Percentiles rank a stretch among this genome's conserved stretches.
These are phyloP conservation scores for Mycosarcoma mackinlayi DNA, from an alignment of 1,284 basidiomycete genomes.

Conservation along the genomic window DNA sequence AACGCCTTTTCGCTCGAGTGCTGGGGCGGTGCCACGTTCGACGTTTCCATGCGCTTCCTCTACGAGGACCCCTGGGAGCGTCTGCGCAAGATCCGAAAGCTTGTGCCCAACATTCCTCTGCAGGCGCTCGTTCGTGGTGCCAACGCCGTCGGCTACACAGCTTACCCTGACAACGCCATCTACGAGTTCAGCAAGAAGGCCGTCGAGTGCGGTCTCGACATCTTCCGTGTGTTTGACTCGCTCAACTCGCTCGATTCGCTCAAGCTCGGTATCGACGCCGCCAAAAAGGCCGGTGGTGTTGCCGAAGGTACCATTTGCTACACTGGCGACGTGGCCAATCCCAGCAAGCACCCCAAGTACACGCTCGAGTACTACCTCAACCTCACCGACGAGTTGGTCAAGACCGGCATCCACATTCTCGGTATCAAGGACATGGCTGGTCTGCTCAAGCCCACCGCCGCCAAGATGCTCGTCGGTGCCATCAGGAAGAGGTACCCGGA, in stretches of 20 bases:
- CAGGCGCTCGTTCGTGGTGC: constrained; percentile 98
- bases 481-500: constrained; percentile 97
- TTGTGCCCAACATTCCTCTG: constrained; percentile 98
- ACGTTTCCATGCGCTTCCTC: constrained; percentile 99
- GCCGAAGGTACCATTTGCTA: constrained; percentile 91
- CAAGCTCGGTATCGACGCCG: constrained; percentile 82
- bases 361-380: constrained; percentile 97
- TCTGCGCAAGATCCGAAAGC: constrained; percentile 88
- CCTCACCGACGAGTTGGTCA: constrained; percentile 91
- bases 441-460: constrained; percentile 92
- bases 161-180: constrained; percentile 99
- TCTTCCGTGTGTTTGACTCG: constrained; percentile 99
- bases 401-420: constrained; percentile 95
- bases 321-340: constrained; percentile 95
- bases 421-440: constrained; percentile 99
- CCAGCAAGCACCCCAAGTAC: constrained; percentile 92
- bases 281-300: constrained; percentile 99
- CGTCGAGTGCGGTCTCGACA: constrained; percentile 98
- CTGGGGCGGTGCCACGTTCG: constrained; percentile 99
- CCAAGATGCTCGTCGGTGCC: constrained; percentile 89
- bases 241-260: constrained; percentile 71
- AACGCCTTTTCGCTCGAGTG: constrained; percentile 98
- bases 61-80: constrained; percentile 99
- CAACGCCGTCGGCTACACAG: constrained; percentile 98
- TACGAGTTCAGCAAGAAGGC: constrained; percentile 85